Base-by-base conservation (phyloP, 805 yeast species). In the Barnettozyma sp. region DNA sequence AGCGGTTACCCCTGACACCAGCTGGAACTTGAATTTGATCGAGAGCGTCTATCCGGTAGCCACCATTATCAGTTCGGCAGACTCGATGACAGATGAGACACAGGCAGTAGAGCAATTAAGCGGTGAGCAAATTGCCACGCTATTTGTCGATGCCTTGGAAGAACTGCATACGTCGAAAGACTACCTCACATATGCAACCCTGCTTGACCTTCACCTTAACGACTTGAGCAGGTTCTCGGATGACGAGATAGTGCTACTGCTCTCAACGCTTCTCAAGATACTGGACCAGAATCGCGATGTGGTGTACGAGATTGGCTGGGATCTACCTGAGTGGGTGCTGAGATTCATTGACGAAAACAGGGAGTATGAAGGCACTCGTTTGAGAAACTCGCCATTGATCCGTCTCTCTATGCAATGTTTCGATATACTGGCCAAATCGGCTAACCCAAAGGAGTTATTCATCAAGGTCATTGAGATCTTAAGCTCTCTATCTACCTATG, bases 301-400 rank as follows among this genome's bases (percentile, higher is more conserved):
- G 21, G 63, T 77, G 0, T 65, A 70, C 29, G 82, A 79, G 45
- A 75, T 87, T 41, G 95, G 94, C 2, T 88, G 97, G 97, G 97
- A 88, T 56, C 53, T 88, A n/a, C 95, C 95, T 1, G 70, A 68
- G 22, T 58, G 83, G 34, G 45, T 88, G 6, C 49, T 85, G 30
- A 65, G 66, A 8, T 82, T 69, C 53, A 53, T 80, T n/a, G 62
- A 62, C 18, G 36, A 51, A 7, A 59, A 58, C 11, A 48, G 76
- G 62, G 42, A 60, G 52, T 38, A 60, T 48, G 55, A 66, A n/a
- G 68, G 71, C 34, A 54, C 66, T 39, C 56, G 68, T 27, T 10
- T n/a, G 24, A 21, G 5, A 22, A 24, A 18, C 21, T 14, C 30
- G 13, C 33, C 21, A 13, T 13, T 25, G 22, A 48, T 39, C 7